Evolutionary conservation across 139 green algal genomes (phyloP), one percentile per base, ranked within the genome.

Genomic region (Raphidocelis subcapitata): DNA sequence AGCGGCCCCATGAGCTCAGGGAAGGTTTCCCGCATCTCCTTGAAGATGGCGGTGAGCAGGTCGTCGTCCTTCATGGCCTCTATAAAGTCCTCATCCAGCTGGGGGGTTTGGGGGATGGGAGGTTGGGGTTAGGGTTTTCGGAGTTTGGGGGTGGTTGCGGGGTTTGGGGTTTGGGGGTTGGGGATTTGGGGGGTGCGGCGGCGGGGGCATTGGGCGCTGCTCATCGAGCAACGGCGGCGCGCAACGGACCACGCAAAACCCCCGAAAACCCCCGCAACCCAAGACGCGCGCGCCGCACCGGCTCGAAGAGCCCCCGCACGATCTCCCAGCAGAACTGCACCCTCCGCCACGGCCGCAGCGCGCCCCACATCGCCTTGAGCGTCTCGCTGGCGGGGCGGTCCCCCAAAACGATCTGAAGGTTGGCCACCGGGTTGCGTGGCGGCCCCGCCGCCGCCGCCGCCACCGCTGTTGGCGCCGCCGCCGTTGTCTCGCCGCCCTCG

Each of bases 341-440:
- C 0, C 69, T 26, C 69, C 28, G 41, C 69, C 26, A 51, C 21
- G 69, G 56, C 41, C 32, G 44, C 36, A 75, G 57, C 31, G 69
- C 37, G 12, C 56, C 69, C 69, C 69, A 75, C 41, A 75, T 41
- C 56, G 36, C 69, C 41, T 67, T 28, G 55, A 75, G 69, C 28
- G 69, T 75, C 20, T 75, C 56, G 28, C 59, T 26, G 36, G 65
- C 24, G 24, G 55, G 23, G 28, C 69, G n/a, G 61, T 75, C 69
- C 41, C 57, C 69, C 56, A 46, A 32, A 54, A 18, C 21, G 21
- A 2, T 57, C 26, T 15, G 65, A 18, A 57, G 41, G 59, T 2
- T 28, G 29, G 59, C 32, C 21, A 33, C 60, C 31, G 20, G 33
- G 16, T 29, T 24, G 2, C 3, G 32, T 18, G 31, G 2, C 36